phyloP scores from a whole-genome alignment of 805 yeast species.

The Teunomyces tritomae region DNA sequence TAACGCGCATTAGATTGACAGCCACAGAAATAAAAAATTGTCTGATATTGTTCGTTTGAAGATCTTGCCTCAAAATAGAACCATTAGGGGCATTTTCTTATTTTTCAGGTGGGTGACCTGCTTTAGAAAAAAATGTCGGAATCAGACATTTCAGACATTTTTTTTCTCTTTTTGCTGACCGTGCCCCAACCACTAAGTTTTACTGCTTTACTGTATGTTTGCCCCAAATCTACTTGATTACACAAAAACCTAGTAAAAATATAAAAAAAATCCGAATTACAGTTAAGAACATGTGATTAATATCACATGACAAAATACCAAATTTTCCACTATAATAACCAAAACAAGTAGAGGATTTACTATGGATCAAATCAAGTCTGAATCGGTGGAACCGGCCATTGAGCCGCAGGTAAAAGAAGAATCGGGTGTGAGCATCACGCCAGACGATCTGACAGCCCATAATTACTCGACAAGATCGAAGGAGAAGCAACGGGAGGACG shows the following conservation, averaged over 20 bases:
- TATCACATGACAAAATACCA: not conserved
- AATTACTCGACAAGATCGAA: conserved; percentile 26
- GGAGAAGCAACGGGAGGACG: conserved; percentile 18
- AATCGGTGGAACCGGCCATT: conserved; percentile 9
- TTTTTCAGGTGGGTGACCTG: not conserved
- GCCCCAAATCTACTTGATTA: not conserved
- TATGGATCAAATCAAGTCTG: not conserved
- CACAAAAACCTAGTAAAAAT: not conserved
- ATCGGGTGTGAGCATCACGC: not conserved
- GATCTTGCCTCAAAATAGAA: conserved; percentile 1
- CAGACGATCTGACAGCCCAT: conserved; percentile 9
- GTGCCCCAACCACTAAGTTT: no score
- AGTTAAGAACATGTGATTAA: not conserved
- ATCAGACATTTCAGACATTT: not conserved
- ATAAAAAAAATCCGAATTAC: not conserved
- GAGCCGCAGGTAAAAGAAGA: conserved; percentile 18
- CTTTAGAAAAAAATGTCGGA: not conserved
- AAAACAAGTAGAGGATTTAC: not conserved
- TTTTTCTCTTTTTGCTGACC: not conserved
- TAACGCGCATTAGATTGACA: not conserved
- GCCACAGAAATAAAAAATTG: not conserved
- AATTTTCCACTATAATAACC: not conserved
- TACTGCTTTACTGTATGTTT: no score
- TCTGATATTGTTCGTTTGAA: not conserved
- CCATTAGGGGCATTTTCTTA: not conserved